Base-by-base conservation (phyloP, 73 alveolate genomes). In the Stentor roeselii region DNA sequence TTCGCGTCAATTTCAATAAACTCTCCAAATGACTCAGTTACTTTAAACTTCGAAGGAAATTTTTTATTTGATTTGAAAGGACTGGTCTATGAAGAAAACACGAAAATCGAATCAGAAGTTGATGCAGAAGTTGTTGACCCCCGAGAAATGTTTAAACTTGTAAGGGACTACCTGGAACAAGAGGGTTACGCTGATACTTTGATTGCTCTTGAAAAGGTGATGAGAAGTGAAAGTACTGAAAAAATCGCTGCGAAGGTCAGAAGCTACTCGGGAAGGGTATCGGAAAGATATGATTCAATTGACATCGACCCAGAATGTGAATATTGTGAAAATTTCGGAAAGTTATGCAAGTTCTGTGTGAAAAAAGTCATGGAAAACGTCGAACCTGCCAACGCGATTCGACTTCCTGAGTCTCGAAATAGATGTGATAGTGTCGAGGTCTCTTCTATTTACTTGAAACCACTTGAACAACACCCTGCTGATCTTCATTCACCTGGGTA, bases 201-300 rank as follows among this genome's bases (percentile, higher is more conserved):
- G 41, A 36, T n/a, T 27, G 37, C n/a, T 67, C 34, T 67, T 21
- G 41, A n/a, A 0, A 34, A 67, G 11, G 15, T 30, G 6, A 50
- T 50, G 67, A 11, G 67, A 6, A 11, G 6, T 11, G 67, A 50
- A 50, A 50, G 21, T 11, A 11, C 67, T 11, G 21, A 50, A 50
- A 50, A 50, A 21, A 21, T 6, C 21, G 67, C 6, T 27, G 34
- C 41, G 27, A 67, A 67, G 34, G 42, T 21, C 27, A 0, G 80
- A 34, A 67, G 80, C 37, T 67, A 67, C 41, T 67, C 80, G 34
- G 80, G 80, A 2, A n/a, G 37, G 80, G 41, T 67, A 27, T 67
- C 80, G 14, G 80, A 67, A 67, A n/a, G 37, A 67, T 21, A 21
- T 34, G 41, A 40, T 1, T 67, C 80, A 67, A 34, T 67, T 34